These are phyloP conservation scores for Cladophialophora chaetospira DNA, from an alignment of 2,329 filamentous ascomycete genomes.

Conservation along the genomic window DNA sequence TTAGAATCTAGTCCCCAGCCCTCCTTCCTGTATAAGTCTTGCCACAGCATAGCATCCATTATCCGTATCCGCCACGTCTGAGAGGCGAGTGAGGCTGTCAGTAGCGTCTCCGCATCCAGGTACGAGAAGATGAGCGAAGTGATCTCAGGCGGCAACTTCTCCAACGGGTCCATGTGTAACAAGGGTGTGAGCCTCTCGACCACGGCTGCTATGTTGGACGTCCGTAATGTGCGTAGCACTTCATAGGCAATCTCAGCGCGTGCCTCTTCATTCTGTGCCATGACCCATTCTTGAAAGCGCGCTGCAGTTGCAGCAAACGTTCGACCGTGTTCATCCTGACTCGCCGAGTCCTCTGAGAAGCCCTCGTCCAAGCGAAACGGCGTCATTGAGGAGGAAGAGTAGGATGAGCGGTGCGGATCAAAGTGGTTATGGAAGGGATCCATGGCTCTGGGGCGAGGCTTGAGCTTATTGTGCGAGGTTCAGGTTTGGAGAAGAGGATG, in stretches of 20 bases:
- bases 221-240: conserved; percentile 75
- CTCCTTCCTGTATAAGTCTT: conserved; percentile 76
- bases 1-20: conserved; percentile 75
- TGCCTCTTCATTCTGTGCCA: conserved; percentile 56
- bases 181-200: conserved; percentile 78
- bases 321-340: conserved; percentile 45
- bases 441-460: conserved; percentile 5
- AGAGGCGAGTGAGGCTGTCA: conserved; percentile 77
- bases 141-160: conserved; percentile 83
- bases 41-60: conserved; percentile 84
- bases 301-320: conserved; percentile 42
- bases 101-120: conserved; percentile 76
- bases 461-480: background rate
- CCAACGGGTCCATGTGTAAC: conserved; percentile 89
- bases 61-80: conserved; percentile 79
- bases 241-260: conserved; percentile 74
- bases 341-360: conserved; percentile 71
- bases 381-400: conserved; percentile 15
- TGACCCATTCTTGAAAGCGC: conserved; percentile 57
- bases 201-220: conserved; percentile 75
- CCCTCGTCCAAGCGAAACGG: conserved; percentile 74
- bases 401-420: conserved; percentile 3
- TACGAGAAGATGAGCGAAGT: conserved; percentile 86
- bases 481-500: background rate
- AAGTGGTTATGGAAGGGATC: conserved; percentile 12